Percentiles rank a stretch among this genome's conserved stretches.
Evolutionary conservation across 2,329 filamentous ascomycete species (phyloP).

Genomic region (Fusarium burgessii): DNA sequence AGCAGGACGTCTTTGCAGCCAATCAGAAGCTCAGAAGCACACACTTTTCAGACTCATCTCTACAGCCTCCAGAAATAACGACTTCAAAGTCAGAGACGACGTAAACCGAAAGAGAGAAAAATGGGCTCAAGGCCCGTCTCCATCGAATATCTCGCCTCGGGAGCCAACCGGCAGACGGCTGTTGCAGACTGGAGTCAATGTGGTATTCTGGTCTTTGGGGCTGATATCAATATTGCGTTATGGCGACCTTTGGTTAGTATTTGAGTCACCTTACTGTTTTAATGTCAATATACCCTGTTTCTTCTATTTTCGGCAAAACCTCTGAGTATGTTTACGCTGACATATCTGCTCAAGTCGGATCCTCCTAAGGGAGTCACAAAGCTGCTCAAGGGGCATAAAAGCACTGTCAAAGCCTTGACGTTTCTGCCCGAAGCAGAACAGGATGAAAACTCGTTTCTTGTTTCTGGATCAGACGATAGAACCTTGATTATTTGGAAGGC

Average conservation of each 20-base stretch:
- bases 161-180: conserved; percentile 89
- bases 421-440: conserved; percentile 71
- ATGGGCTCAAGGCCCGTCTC: conserved; percentile 48
- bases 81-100: conserved; percentile 5
- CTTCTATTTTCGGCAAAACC: neutral
- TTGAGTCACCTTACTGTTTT: conserved; percentile 24
- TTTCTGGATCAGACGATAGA: conserved; percentile 87
- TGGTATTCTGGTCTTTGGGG: conserved; percentile 86
- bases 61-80: conserved; percentile 23
- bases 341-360: conserved; percentile 48
- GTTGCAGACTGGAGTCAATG: conserved; percentile 87
- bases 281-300: conserved; percentile 16
- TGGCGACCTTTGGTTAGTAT: conserved; percentile 82
- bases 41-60: conserved; percentile 53
- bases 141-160: conserved; percentile 74
- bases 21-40: conserved; percentile 52
- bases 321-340: conserved; percentile 8
- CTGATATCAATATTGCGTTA: conserved; percentile 87
- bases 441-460: conserved; percentile 66
- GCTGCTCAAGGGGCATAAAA: conserved; percentile 81
- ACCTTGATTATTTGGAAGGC: conserved; percentile 78
- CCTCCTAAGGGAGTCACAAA: conserved; percentile 68
- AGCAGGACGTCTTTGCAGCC: conserved; percentile 43
- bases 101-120: conserved; percentile 45
- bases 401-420: conserved; percentile 84